A percentile compares a stretch with the other conserved stretches of the same genome.
Evolutionary conservation across 2,329 filamentous ascomycete species (phyloP).

Genomic region (Beauveria australis): DNA sequence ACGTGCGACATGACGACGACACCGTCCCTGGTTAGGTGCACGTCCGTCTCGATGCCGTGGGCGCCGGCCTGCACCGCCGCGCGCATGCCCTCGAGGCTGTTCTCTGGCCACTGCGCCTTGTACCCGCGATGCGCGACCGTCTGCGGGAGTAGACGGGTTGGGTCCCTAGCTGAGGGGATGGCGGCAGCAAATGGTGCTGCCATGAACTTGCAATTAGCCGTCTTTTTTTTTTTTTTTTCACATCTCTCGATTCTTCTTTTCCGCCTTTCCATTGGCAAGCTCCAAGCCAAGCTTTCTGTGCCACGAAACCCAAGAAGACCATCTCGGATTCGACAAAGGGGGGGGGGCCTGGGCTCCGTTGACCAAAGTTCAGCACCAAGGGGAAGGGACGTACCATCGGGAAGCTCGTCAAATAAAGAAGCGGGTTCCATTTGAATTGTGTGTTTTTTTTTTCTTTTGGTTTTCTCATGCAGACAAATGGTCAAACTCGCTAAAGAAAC

Average conservation of each 20-base stretch:
- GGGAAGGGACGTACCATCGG: not conserved
- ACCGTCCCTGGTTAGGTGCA: constrained; percentile 74
- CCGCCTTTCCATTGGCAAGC: not conserved
- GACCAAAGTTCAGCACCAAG: not conserved
- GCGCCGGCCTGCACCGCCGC: constrained; percentile 66
- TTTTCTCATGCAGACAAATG: not conserved
- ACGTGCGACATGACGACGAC: constrained; percentile 82
- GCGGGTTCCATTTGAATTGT: not conserved
- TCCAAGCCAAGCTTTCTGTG: not conserved
- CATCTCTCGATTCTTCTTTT: too few relatives aligned
- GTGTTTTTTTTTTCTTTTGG: too few relatives aligned
- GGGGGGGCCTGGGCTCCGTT: not conserved
- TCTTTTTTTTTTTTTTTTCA: too few relatives aligned
- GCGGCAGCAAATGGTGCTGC: constrained; percentile 27
- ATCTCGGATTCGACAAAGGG: not conserved
- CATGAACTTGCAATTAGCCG: not conserved
- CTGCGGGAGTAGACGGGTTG: constrained; percentile 45
- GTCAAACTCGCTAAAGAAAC: not conserved
- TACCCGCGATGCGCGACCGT: constrained; percentile 73
- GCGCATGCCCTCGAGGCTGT: constrained; percentile 71
- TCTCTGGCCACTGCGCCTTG: constrained; percentile 74
- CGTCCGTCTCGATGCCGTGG: constrained; percentile 79
- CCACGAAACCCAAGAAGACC: not conserved
- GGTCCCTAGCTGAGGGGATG: constrained; percentile 19
- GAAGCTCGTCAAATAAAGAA: not conserved